Percentiles rank a stretch among this genome's conserved stretches.
Evolutionary conservation across 495 filamentous ascomycete species (phyloP).

Genomic region (Opeltia flavorubescens): DNA sequence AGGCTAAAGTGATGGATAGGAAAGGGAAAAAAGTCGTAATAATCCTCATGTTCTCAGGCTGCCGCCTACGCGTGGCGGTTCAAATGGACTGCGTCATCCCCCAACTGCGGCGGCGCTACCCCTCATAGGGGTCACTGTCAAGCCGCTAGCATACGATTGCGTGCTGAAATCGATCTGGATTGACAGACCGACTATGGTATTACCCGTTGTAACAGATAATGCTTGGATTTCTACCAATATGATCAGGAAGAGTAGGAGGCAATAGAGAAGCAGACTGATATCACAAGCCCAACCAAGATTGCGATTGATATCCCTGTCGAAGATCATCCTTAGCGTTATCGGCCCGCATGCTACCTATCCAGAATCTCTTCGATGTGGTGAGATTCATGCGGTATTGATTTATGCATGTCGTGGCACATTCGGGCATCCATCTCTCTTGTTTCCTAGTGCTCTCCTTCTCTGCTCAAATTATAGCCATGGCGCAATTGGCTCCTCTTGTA

Average conservation of each 20-base stretch:
- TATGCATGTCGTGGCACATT: background rate
- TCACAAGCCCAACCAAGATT: background rate
- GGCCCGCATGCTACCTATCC: background rate
- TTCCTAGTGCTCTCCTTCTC: background rate
- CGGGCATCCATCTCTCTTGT: background rate
- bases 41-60: background rate
- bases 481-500: conserved; percentile 44
- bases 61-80: background rate
- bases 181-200: no score
- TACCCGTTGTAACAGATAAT: no score
- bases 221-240: no score
- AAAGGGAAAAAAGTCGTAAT: background rate
- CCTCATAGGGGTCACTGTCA: background rate
- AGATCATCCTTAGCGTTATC: background rate
- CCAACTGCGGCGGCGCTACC: no score
- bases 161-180: no score
- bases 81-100: background rate
- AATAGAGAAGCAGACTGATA: no score
- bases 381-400: no score
- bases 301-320: background rate
- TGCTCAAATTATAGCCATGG: conserved; percentile 23
- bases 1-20: background rate
- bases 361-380: no score
- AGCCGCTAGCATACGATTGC: background rate
- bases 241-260: no score